Evolutionary conservation across 805 yeast genomes (phyloP), one percentile per base, ranked within the genome.

Genomic region (Kluyveromyces siamensis): DNA sequence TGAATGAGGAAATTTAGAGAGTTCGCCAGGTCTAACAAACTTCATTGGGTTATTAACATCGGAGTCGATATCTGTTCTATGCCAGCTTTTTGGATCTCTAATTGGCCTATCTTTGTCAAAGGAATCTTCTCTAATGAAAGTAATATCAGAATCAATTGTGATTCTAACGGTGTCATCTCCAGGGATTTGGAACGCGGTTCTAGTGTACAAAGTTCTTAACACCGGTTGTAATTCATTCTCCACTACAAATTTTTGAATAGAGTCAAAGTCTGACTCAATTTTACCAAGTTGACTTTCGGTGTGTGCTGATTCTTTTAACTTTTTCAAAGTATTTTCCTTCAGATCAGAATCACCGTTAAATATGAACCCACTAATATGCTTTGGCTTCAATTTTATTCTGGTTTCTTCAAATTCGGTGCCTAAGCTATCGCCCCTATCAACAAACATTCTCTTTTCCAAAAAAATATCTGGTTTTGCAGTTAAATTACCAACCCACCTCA

Each of bases 131-230:
- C 98, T 80, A 52, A 91, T 83, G 62, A 87, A 90, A 46, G 83
- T 62, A 49, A 93, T 80, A 64, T 93, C 93, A 14, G 95, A 84
- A 68, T 91, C 98, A 54, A 91, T 87, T 41, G 87, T 83, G 52
- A 93, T 82, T 64, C 98, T 81, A 37, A 90, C 84, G 61, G 91
- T 79, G 65, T 90, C 95, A 65, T 93, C 98, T 50, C 97, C 97
- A 2, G 99, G 99, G 58, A 91, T 91, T 73, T 91, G 97, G 73
- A 93, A 91, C 2, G 98, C 98, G 6, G 96, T 87, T 67, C 98
- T 78, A 40, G 88, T 86, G 70, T 87, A 88, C 37, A 83, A 79
- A 10, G 96, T 79, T 70, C 98, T 81, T 63, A 93, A 69, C 37
- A 87, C 79, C 13, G 99, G 99, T 67, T 87, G 86, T 54, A 91